These are phyloP conservation scores for Colletotrichum musicola DNA, from an alignment of 2,329 filamentous ascomycete genomes.

Conservation along the genomic window DNA sequence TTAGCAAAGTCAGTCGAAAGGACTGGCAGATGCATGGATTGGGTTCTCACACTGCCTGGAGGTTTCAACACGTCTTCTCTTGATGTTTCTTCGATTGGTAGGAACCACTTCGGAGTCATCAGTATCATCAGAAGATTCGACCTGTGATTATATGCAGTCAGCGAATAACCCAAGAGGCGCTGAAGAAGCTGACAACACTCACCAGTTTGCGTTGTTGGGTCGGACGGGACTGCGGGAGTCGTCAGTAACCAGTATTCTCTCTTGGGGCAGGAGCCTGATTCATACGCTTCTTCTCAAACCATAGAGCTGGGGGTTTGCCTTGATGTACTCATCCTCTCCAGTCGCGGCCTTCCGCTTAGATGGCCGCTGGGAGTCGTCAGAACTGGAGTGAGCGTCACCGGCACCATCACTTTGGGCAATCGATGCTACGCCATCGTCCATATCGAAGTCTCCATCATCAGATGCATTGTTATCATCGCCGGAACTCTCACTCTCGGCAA, in stretches of 20 bases:
- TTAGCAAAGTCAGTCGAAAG: not conserved
- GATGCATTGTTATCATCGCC: slow-evolving; percentile 66
- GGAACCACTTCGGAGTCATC: slow-evolving; percentile 79
- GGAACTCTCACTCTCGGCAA: slow-evolving; percentile 61
- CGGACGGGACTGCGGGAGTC: slow-evolving; percentile 62
- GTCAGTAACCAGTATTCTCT: slow-evolving; percentile 27
- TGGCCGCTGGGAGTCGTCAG: slow-evolving; percentile 76
- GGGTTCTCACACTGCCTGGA: slow-evolving; percentile 71
- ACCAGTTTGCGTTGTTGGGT: slow-evolving; percentile 70
- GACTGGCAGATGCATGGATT: not conserved
- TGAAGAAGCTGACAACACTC: slow-evolving; percentile 46
- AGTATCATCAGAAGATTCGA: slow-evolving; percentile 69
- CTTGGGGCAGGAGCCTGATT: slow-evolving; percentile 41
- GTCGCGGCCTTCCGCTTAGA: slow-evolving; percentile 79
- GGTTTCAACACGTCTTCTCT: slow-evolving; percentile 76
- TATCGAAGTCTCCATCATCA: slow-evolving; percentile 82
- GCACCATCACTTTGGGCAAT: slow-evolving; percentile 59
- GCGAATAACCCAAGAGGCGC: slow-evolving; percentile 41
- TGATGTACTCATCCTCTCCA: slow-evolving; percentile 86
- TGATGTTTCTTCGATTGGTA: slow-evolving; percentile 70
- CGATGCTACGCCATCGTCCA: slow-evolving; percentile 64
- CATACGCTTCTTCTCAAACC: slow-evolving; percentile 92
- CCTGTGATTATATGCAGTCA: slow-evolving; percentile 47
- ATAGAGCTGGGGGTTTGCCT: slow-evolving; percentile 94
- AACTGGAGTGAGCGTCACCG: slow-evolving; percentile 73